phyloP scores from a whole-genome alignment of 2,329 filamentous ascomycete species.

The Verticillium alfalfae region DNA sequence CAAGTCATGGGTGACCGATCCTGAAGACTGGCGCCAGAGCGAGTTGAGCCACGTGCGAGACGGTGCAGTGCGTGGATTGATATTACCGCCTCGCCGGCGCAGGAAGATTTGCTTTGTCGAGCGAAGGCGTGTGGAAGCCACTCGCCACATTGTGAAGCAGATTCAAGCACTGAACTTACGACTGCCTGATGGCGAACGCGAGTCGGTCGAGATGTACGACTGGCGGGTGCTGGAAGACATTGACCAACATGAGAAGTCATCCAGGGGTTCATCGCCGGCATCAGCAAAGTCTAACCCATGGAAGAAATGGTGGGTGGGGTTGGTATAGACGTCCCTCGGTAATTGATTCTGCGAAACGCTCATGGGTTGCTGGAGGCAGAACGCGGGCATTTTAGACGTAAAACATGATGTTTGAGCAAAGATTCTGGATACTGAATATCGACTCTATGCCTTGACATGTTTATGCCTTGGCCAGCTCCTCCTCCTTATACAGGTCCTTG shows the following conservation, averaged over 20 bases:
- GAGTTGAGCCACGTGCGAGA: not conserved
- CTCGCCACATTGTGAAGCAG: slow-evolving; percentile 22
- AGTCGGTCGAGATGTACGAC: slow-evolving; percentile 38
- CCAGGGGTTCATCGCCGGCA: slow-evolving; percentile 2
- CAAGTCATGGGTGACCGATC: slow-evolving; percentile 22
- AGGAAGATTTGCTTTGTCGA: slow-evolving; percentile 31
- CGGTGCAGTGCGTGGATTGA: not conserved
- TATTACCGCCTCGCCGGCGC: not conserved
- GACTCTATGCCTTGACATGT: not conserved
- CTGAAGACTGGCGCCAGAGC: slow-evolving; percentile 25
- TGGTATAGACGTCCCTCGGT: slow-evolving; percentile 21
- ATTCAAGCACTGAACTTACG: slow-evolving; percentile 23
- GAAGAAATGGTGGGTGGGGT: slow-evolving; percentile 36
- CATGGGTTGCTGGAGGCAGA: not conserved
- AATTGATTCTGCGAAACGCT: not conserved
- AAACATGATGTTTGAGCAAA: not conserved
- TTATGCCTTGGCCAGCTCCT: slow-evolving; percentile 13
- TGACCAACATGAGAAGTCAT: slow-evolving; percentile 28
- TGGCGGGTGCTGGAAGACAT: slow-evolving; percentile 39
- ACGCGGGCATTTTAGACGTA: not conserved
- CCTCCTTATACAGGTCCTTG: slow-evolving; percentile 44
- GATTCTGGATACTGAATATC: not conserved
- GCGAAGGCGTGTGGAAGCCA: slow-evolving; percentile 16
- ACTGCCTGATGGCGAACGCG: slow-evolving; percentile 19
- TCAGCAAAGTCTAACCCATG: slow-evolving; percentile 26